Percentiles rank a stretch among this genome's conserved stretches.
These are phyloP conservation scores for Cardiospermum halicacabum DNA, from an alignment of 345 rosid species.

Conservation along the genomic window DNA sequence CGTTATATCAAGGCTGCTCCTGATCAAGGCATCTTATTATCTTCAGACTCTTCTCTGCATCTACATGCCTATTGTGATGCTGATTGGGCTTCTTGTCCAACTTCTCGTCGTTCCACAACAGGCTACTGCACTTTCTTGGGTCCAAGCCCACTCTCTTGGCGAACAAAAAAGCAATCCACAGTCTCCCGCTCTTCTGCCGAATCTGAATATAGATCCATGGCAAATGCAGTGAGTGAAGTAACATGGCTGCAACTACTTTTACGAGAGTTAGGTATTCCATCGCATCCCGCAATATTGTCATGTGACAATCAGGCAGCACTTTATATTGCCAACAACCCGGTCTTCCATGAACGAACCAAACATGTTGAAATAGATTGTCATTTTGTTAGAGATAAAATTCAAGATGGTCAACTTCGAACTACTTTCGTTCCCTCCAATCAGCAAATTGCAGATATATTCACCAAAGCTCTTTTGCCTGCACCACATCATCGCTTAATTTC, in stretches of 20 bases:
- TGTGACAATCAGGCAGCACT: too few species aligned
- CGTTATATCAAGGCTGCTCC: neutral
- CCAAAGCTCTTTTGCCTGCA: too few species aligned
- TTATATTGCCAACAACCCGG: too few species aligned
- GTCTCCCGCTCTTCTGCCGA: neutral
- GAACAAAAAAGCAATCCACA: constrained; percentile 12
- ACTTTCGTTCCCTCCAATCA: too few species aligned
- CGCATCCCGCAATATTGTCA: too few species aligned
- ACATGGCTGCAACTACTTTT: neutral
- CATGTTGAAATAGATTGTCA: too few species aligned
- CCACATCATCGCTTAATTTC: too few species aligned
- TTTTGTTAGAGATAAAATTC: too few species aligned
- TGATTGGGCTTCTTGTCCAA: neutral
- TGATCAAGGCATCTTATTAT: neutral
- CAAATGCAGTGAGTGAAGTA: neutral
- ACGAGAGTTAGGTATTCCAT: neutral
- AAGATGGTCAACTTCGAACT: too few species aligned
- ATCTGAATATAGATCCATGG: neutral
- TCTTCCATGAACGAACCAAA: too few species aligned
- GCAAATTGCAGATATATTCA: too few species aligned
- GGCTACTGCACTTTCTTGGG: neutral
- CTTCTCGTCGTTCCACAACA: neutral
- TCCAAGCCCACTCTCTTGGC: neutral
- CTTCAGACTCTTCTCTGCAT: neutral
- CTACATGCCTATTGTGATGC: neutral